Percentiles rank a stretch among this genome's conserved stretches.
Evolutionary conservation across 1,139 yeast species (phyloP).

Genomic region (Yamadazyma taylorii): DNA sequence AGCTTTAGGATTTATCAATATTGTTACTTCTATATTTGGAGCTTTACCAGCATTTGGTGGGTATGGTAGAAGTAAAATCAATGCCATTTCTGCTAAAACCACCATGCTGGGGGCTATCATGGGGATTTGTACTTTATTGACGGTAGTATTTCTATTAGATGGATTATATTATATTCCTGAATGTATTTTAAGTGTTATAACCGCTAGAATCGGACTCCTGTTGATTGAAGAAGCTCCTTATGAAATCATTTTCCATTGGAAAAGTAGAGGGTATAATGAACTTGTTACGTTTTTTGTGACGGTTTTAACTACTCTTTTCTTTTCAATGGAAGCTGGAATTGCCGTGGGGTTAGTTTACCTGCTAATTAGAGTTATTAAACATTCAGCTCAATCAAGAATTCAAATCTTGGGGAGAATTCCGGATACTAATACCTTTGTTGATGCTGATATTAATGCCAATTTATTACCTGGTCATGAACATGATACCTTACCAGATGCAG

Average conservation of each 20-base stretch:
- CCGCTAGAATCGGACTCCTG: slow-evolving; percentile 75
- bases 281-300: slow-evolving; percentile 73
- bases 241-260: slow-evolving; percentile 73
- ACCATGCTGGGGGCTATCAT: slow-evolving; percentile 81
- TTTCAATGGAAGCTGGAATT: slow-evolving; percentile 89
- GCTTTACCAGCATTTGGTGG: slow-evolving; percentile 96
- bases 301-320: slow-evolving; percentile 67
- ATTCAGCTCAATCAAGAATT: slow-evolving; percentile 84
- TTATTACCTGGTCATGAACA: slow-evolving; percentile 7
- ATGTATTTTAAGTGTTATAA: slow-evolving; percentile 79
- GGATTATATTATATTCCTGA: slow-evolving; percentile 74
- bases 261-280: slow-evolving; percentile 75
- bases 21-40: slow-evolving; percentile 67
- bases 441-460: slow-evolving; percentile 59
- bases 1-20: slow-evolving; percentile 79
- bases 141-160: slow-evolving; percentile 61
- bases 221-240: slow-evolving; percentile 85
- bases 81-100: slow-evolving; percentile 81
- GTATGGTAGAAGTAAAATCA: slow-evolving; percentile 88
- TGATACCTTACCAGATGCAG: too few relatives aligned
- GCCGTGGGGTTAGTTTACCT: slow-evolving; percentile 83
- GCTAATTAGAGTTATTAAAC: slow-evolving; percentile 74
- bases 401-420: slow-evolving; percentile 86
- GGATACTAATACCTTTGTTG: slow-evolving; percentile 71
- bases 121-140: slow-evolving; percentile 69